Percentiles rank a stretch among this genome's conserved stretches.
Evolutionary conservation across 805 yeast species (phyloP).

Genomic region (Henningerozyma blattae): DNA sequence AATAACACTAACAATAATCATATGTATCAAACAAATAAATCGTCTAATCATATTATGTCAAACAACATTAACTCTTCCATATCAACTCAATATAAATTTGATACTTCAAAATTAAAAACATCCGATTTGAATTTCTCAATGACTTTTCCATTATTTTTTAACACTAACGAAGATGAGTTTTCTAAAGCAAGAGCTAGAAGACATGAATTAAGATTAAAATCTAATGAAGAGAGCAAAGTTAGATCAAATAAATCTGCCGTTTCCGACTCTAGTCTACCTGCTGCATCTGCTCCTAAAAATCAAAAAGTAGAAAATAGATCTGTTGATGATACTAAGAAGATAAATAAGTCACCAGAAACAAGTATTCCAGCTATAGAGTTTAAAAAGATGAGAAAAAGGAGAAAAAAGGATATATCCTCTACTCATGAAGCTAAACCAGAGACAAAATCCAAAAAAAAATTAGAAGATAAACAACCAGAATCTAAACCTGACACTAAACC

Average conservation of each 20-base stretch:
- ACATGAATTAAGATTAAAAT: slow-evolving; percentile 8
- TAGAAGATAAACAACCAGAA: too few relatives aligned
- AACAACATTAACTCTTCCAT: slow-evolving; percentile 3
- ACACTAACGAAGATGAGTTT: slow-evolving; percentile 21
- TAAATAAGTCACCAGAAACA: neutral
- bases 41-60: slow-evolving; percentile 1
- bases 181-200: slow-evolving; percentile 20
- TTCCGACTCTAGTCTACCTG: neutral
- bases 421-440: neutral
- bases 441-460: slow-evolving; percentile 2
- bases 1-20: neutral
- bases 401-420: too few relatives aligned
- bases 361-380: neutral
- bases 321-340: neutral
- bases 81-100: slow-evolving; percentile 15
- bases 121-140: slow-evolving; percentile 1
- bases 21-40: neutral
- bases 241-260: neutral
- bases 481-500: too few relatives aligned
- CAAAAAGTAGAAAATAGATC: neutral
- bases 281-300: too few relatives aligned
- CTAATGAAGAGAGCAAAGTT: neutral
- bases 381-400: neutral
- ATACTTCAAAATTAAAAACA: slow-evolving; percentile 11
- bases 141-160: slow-evolving; percentile 21